Percentiles rank a stretch among this genome's conserved stretches.
Conservation (phyloP, 768 basidiomycete genomes). For the Melanogaster broomeanus region DNA sequence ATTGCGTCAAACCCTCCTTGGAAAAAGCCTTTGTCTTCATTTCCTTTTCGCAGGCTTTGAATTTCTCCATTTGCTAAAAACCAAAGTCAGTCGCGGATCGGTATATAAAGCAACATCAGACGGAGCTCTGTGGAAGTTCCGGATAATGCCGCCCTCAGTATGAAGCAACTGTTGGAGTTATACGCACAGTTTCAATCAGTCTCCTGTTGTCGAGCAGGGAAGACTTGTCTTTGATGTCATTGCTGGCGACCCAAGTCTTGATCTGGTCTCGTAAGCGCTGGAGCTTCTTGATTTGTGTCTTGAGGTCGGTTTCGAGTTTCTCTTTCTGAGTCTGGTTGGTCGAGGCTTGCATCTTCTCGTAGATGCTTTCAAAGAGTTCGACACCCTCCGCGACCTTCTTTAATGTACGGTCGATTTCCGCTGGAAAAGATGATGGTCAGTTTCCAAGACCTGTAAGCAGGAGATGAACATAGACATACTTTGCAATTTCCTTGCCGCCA, state of each 20-base stretch:
- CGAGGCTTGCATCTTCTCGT: conserved; percentile 96
- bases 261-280: conserved; percentile 85
- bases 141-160: background rate
- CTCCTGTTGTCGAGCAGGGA: conserved; percentile 89
- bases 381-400: conserved; percentile 98
- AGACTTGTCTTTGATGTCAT: conserved; percentile 99
- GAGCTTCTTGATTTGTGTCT: conserved; percentile 98
- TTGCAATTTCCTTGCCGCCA: conserved; percentile 92
- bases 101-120: conserved; percentile 13
- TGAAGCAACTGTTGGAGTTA: background rate
- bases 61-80: conserved; percentile 99
- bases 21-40: conserved; percentile 99
- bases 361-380: conserved; percentile 92
- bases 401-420: conserved; percentile 97
- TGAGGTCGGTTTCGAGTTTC: conserved; percentile 93
- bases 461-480: conserved; percentile 43
- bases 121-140: conserved; percentile 1
- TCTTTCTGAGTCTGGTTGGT: conserved; percentile 98
- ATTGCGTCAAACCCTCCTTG: conserved; percentile 95
- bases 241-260: conserved; percentile 95
- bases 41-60: conserved; percentile 99
- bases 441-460: background rate
- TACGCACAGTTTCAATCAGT: conserved; percentile 92
- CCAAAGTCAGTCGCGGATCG: conserved; percentile 4
- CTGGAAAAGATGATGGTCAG: conserved; percentile 42